A percentile compares a stretch with the other conserved stretches of the same genome.
Evolutionary conservation across 345 rosid genomes (phyloP).

Genomic region (Xanthoceras sorbifolium): DNA sequence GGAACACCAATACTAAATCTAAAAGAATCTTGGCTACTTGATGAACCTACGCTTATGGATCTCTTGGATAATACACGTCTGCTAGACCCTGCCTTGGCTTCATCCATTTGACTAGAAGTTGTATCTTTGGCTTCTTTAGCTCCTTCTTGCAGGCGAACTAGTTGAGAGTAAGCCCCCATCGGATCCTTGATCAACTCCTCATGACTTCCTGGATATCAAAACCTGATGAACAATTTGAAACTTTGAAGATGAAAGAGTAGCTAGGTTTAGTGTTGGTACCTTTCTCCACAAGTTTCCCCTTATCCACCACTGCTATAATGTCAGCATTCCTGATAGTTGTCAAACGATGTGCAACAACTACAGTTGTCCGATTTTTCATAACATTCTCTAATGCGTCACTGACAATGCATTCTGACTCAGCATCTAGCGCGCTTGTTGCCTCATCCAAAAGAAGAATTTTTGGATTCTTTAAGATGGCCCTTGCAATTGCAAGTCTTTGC

Average conservation of each 20-base stretch:
- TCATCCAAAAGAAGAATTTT: conserved; percentile 84
- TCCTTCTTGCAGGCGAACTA: conserved; percentile 73
- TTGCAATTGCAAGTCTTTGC: conserved; percentile 66
- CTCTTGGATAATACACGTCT: conserved; percentile 32
- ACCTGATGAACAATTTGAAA: neutral
- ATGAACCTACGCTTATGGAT: conserved; percentile 46
- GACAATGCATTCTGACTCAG: conserved; percentile 76
- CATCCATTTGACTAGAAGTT: neutral
- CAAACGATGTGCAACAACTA: conserved; percentile 89
- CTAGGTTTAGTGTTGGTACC: conserved; percentile 38
- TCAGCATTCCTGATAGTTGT: conserved; percentile 76
- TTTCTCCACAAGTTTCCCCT: conserved; percentile 75
- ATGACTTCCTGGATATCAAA: conserved; percentile 45
- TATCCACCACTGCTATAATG: conserved; percentile 66
- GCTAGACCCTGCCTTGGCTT: conserved; percentile 23
- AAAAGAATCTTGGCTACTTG: conserved; percentile 46
- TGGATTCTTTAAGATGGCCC: conserved; percentile 87
- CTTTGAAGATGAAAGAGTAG: neutral
- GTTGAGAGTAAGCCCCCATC: conserved; percentile 72
- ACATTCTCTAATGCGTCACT: conserved; percentile 70
- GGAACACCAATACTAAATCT: conserved; percentile 37
- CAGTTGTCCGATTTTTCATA: conserved; percentile 69
- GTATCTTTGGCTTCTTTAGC: conserved; percentile 35
- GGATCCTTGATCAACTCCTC: conserved; percentile 63
- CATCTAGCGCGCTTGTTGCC: conserved; percentile 83